Percentiles rank a stretch among this genome's conserved stretches.
These are phyloP conservation scores for Cyberlindnera xylosilytica DNA, from an alignment of 805 yeast species.

Conservation along the genomic window DNA sequence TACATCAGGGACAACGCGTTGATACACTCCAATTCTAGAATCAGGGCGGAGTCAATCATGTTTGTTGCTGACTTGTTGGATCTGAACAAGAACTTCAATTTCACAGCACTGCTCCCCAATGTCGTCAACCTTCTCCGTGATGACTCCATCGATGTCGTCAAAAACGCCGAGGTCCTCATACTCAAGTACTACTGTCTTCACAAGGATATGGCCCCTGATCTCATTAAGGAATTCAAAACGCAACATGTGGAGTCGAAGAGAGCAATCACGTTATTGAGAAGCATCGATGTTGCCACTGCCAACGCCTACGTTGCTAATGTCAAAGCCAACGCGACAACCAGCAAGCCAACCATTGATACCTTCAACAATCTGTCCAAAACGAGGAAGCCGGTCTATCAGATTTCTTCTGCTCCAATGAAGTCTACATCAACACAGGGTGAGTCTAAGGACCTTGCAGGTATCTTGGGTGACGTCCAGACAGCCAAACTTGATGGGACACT, in stretches of 20 bases:
- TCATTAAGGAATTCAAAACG: constrained; percentile 20
- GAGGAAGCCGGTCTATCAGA: constrained; percentile 3
- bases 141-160: constrained; percentile 24
- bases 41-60: constrained; percentile 42
- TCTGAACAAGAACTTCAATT: constrained; percentile 33
- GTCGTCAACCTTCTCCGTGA: constrained; percentile 26
- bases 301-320: constrained; percentile 18
- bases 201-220: constrained; percentile 16
- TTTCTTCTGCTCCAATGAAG: constrained; percentile 3
- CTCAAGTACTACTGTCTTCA: constrained; percentile 25
- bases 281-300: constrained; percentile 21
- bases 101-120: constrained; percentile 27
- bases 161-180: constrained; percentile 25
- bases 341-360: constrained; percentile 26
- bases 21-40: constrained; percentile 33
- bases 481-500: constrained; percentile 22
- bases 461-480: constrained; percentile 18
- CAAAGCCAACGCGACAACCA: constrained; percentile 2
- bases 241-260: constrained; percentile 23
- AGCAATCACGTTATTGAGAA: constrained; percentile 18
- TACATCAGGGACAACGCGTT: constrained; percentile 44
- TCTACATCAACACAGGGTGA: constrained; percentile 2
- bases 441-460: constrained; percentile 11
- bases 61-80: constrained; percentile 43
- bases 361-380: constrained; percentile 20